A percentile compares a stretch with the other conserved stretches of the same genome.
phyloP scores from a whole-genome alignment of 2,329 filamentous ascomycete genomes.

The Colletotrichum siamense region DNA sequence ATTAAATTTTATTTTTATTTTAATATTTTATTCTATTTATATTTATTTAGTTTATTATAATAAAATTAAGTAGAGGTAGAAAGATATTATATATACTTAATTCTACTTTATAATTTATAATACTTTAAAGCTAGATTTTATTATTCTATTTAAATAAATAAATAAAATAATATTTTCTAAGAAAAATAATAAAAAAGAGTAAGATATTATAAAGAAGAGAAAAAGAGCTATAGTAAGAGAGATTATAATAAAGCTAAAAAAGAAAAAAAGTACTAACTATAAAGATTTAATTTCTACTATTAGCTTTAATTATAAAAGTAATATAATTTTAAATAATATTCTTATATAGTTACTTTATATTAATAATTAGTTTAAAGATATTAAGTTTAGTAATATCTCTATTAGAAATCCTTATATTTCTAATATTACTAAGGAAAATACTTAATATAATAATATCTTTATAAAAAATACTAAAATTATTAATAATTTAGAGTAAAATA shows the following conservation, averaged over 20 bases:
- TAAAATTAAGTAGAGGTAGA: background rate
- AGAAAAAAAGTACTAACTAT: background rate
- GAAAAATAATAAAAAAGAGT: background rate
- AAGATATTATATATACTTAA: background rate
- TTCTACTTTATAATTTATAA: background rate
- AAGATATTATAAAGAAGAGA: background rate
- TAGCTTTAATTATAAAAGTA: background rate
- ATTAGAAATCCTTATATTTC: background rate
- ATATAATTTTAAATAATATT: background rate
- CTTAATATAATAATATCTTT: background rate
- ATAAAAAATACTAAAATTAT: background rate
- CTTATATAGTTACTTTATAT: background rate
- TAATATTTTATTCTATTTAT: background rate
- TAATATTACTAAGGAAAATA: background rate
- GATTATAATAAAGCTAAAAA: background rate
- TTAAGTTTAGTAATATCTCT: background rate
- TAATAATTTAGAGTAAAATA: background rate
- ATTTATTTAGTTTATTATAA: background rate
- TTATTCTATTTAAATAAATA: background rate
- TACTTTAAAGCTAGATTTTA: background rate
- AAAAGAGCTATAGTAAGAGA: background rate
- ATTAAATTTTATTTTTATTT: background rate
- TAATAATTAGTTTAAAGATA: background rate
- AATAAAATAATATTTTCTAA: background rate
- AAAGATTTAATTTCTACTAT: background rate